Evolutionary conservation across 352 stramenopile species (phyloP).

Genomic region (Globisporangium takayamanum): DNA sequence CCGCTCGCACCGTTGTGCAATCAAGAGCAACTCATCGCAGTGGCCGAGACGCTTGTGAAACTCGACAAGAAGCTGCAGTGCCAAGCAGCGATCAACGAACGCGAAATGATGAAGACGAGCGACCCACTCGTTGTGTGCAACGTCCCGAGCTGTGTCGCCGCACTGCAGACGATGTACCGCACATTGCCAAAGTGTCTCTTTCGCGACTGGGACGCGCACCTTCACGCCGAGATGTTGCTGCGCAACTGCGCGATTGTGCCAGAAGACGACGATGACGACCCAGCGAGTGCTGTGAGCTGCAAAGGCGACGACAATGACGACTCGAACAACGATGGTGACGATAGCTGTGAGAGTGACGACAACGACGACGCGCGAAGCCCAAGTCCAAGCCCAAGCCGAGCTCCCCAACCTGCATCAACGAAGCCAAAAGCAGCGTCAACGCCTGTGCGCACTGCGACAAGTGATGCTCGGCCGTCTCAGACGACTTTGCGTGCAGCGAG

Average conservation of each 20-base stretch:
- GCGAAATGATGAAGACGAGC: constrained; percentile 33
- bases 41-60: constrained; percentile 21
- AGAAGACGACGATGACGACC: background rate
- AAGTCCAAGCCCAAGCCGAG: too few species aligned
- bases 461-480: too few species aligned
- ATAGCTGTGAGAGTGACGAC: background rate
- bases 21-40: constrained; percentile 29
- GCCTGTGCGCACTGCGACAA: too few species aligned
- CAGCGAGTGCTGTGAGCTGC: background rate
- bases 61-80: constrained; percentile 45
- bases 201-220: constrained; percentile 39
- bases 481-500: too few species aligned
- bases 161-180: constrained; percentile 51
- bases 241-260: constrained; percentile 42
- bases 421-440: too few species aligned
- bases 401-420: too few species aligned
- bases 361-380: too few species aligned
- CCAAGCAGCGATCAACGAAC: constrained; percentile 30
- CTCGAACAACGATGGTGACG: background rate
- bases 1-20: constrained; percentile 34
- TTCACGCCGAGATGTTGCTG: constrained; percentile 36
- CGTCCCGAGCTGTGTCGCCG: constrained; percentile 28
- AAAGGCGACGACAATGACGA: background rate
- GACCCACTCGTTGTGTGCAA: constrained; percentile 33
- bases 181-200: constrained; percentile 51